These are phyloP conservation scores for Eutrema heterophyllum DNA, from an alignment of 345 rosid species.

Conservation along the genomic window DNA sequence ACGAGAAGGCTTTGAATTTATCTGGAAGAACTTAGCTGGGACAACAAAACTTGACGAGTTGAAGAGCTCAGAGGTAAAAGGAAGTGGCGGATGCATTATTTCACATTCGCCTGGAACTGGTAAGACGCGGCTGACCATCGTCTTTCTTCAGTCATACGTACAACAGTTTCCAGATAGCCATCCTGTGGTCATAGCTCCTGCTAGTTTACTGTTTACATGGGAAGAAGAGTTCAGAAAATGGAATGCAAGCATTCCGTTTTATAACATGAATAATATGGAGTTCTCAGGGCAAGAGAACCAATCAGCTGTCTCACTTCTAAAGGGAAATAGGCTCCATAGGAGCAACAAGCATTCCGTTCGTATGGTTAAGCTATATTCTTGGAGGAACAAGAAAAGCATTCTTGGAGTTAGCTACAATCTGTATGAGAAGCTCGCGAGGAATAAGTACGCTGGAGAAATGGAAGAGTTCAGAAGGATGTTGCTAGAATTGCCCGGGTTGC, in stretches of 20 bases:
- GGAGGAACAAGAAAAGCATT: slow-evolving; percentile 51
- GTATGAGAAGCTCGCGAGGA: slow-evolving; percentile 43
- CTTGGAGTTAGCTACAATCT: slow-evolving; percentile 61
- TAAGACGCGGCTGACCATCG: slow-evolving; percentile 72
- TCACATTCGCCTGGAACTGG: slow-evolving; percentile 91
- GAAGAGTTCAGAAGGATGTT: slow-evolving; percentile 31
- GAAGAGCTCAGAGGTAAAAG: slow-evolving; percentile 22
- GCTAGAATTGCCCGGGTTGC: slow-evolving; percentile 45
- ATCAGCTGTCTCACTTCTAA: slow-evolving; percentile 24
- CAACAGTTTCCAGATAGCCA: slow-evolving; percentile 45
- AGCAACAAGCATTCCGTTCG: slow-evolving; percentile 25
- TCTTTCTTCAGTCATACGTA: slow-evolving; percentile 59
- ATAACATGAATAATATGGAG: slow-evolving; percentile 44
- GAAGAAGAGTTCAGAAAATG: slow-evolving; percentile 71
- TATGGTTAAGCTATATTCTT: slow-evolving; percentile 53
- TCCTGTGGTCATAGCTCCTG: slow-evolving; percentile 74
- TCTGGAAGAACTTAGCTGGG: slow-evolving; percentile 77
- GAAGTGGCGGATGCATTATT: slow-evolving; percentile 60
- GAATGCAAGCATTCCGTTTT: slow-evolving; percentile 51
- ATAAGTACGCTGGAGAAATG: not conserved
- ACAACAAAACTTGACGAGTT: slow-evolving; percentile 49
- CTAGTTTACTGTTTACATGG: slow-evolving; percentile 62
- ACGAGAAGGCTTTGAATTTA: slow-evolving; percentile 71
- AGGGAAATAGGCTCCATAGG: not conserved
- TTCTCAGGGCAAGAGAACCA: slow-evolving; percentile 43